Conservation (phyloP, 441 rosid genomes). For the Isatis lusitanica region DNA sequence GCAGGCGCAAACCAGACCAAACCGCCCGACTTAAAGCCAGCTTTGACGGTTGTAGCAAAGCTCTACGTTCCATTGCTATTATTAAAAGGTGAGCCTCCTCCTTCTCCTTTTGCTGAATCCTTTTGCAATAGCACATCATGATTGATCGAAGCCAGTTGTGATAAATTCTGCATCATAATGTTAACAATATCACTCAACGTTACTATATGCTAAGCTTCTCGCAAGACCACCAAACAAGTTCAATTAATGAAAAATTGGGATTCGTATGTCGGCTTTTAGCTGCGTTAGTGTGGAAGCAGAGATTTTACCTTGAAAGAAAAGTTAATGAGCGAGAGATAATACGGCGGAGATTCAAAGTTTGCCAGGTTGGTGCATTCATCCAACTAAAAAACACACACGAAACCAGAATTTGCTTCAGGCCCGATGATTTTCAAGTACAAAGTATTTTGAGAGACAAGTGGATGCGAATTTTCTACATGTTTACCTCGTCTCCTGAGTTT, state of each 20-base stretch:
- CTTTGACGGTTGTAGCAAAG: slow-evolving; percentile 33
- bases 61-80: slow-evolving; percentile 41
- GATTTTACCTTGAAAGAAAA: slow-evolving; percentile 77
- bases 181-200: not conserved
- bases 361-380: slow-evolving; percentile 69
- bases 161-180: slow-evolving; percentile 58
- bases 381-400: slow-evolving; percentile 41
- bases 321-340: slow-evolving; percentile 60
- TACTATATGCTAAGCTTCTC: not conserved
- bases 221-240: not conserved
- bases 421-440: not conserved
- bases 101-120: slow-evolving; percentile 50
- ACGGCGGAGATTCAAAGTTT: slow-evolving; percentile 55
- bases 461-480: not conserved
- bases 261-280: not conserved
- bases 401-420: slow-evolving; percentile 5
- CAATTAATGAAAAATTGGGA: not conserved
- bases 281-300: not conserved
- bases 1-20: slow-evolving; percentile 14
- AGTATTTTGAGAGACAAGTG: not conserved
- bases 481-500: slow-evolving; percentile 64
- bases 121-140: slow-evolving; percentile 72
- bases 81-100: slow-evolving; percentile 47
- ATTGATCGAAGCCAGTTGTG: slow-evolving; percentile 80
- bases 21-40: not conserved